Percentiles rank a stretch among this genome's conserved stretches.
Conservation (phyloP, 2,329 filamentous ascomycete species). For the Botrytis fragariae region DNA sequence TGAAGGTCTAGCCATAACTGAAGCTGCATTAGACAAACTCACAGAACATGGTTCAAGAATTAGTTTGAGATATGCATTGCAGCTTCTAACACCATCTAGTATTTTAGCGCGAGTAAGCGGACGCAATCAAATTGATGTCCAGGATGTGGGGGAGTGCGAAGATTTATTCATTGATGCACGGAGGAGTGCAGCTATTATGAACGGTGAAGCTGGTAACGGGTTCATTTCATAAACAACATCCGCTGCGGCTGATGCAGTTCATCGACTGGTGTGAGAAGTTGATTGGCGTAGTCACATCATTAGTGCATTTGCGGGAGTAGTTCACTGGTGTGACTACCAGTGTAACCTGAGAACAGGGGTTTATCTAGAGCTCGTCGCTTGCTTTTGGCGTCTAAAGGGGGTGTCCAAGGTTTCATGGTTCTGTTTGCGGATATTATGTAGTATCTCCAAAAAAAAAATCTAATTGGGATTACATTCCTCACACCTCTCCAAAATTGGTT, state of each 20-base stretch:
- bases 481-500: slow-evolving; percentile 8
- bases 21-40: slow-evolving; percentile 83
- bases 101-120: slow-evolving; percentile 87
- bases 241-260: slow-evolving; percentile 14
- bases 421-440: slow-evolving; percentile 23
- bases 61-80: slow-evolving; percentile 87
- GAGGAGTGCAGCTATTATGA: slow-evolving; percentile 70
- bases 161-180: slow-evolving; percentile 81
- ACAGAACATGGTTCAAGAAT: slow-evolving; percentile 83
- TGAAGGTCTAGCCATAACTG: slow-evolving; percentile 75
- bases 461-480: slow-evolving; percentile 18
- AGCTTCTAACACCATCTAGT: slow-evolving; percentile 65
- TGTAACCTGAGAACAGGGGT: slow-evolving; percentile 16
- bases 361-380: slow-evolving; percentile 22
- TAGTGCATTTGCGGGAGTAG: neutral
- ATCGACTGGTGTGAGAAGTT: slow-evolving; percentile 1
- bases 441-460: slow-evolving; percentile 5
- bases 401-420: neutral
- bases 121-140: slow-evolving; percentile 70
- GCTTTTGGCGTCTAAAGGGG: slow-evolving; percentile 23
- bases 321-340: neutral
- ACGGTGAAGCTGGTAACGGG: slow-evolving; percentile 58
- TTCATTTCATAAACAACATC: slow-evolving; percentile 45
- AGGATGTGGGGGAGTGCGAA: slow-evolving; percentile 77
- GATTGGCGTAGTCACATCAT: neutral